A percentile compares a stretch with the other conserved stretches of the same genome.
phyloP scores from a whole-genome alignment of 768 basidiomycete species.

The Mycena vitilis region DNA sequence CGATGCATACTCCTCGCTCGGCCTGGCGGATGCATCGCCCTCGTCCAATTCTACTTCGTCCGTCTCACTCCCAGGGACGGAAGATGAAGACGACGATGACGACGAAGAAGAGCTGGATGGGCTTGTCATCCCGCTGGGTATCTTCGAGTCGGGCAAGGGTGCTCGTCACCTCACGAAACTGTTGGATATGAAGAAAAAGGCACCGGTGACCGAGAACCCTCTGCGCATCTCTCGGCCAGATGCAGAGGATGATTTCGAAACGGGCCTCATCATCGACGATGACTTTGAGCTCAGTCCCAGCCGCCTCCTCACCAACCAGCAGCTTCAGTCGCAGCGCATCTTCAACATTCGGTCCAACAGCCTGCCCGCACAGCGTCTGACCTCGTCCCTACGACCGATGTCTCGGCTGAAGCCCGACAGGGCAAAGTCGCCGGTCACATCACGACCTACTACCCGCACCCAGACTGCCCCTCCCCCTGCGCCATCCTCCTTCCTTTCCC shows the following conservation, averaged over 20 bases:
- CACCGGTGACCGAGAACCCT: constrained; percentile 52
- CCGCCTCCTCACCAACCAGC: constrained; percentile 67
- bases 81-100: constrained; percentile 70
- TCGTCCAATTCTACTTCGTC: constrained; percentile 81
- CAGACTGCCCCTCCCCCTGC: constrained; percentile 70
- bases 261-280: constrained; percentile 85
- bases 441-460: constrained; percentile 65
- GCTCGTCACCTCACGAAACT: constrained; percentile 62
- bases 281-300: constrained; percentile 87
- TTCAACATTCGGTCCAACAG: constrained; percentile 66
- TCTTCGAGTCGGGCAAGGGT: constrained; percentile 80
- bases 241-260: constrained; percentile 88
- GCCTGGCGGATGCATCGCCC: constrained; percentile 76
- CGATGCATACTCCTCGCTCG: constrained; percentile 84
- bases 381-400: constrained; percentile 68
- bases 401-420: constrained; percentile 72
- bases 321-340: constrained; percentile 54
- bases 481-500: constrained; percentile 68
- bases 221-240: constrained; percentile 68
- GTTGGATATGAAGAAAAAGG: constrained; percentile 67
- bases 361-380: constrained; percentile 60
- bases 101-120: constrained; percentile 85
- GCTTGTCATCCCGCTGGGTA: constrained; percentile 77
- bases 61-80: constrained; percentile 76
- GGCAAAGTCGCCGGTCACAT: constrained; percentile 78